These are phyloP conservation scores for Globisporangium perplexum DNA, from an alignment of 352 stramenopile genomes.

Conservation along the genomic window DNA sequence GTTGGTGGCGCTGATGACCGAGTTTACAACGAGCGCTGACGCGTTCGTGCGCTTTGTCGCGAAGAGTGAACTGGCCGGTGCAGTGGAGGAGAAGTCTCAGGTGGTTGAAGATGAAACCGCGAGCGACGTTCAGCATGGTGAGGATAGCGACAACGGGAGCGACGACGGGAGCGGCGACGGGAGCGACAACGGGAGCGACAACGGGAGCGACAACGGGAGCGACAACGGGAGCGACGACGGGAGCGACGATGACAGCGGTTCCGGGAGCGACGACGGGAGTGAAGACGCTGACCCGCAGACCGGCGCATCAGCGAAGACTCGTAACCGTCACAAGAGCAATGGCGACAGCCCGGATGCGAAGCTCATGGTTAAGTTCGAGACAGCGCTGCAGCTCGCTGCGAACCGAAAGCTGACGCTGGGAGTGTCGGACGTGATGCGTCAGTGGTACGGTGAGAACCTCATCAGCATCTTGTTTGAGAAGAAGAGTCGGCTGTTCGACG, in stretches of 20 bases:
- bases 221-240: conserved; percentile 13
- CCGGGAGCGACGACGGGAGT: neutral
- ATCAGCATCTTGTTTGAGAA: conserved; percentile 45
- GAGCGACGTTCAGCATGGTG: neutral
- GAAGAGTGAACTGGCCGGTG: conserved; percentile 3
- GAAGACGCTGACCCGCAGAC: neutral
- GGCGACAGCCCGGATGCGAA: conserved; percentile 8
- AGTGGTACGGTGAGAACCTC: conserved; percentile 55
- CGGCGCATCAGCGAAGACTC: neutral
- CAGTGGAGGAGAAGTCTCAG: conserved; percentile 2
- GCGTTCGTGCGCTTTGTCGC: conserved; percentile 22
- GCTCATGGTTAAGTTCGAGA: conserved; percentile 29
- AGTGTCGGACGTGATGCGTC: conserved; percentile 17
- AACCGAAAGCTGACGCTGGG: conserved; percentile 33
- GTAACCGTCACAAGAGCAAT: neutral
- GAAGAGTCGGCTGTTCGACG: conserved; percentile 23
- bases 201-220: conserved; percentile 6
- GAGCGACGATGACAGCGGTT: conserved; percentile 7
- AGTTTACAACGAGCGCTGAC: conserved; percentile 27
- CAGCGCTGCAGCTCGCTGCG: conserved; percentile 46
- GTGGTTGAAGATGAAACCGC: neutral
- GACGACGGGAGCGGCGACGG: conserved; percentile 8
- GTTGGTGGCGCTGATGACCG: conserved; percentile 44
- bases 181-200: conserved; percentile 13
- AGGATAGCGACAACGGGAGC: conserved; percentile 1